Base-by-base conservation (phyloP, 805 yeast species). In the Starmerella ratchasimensis region DNA sequence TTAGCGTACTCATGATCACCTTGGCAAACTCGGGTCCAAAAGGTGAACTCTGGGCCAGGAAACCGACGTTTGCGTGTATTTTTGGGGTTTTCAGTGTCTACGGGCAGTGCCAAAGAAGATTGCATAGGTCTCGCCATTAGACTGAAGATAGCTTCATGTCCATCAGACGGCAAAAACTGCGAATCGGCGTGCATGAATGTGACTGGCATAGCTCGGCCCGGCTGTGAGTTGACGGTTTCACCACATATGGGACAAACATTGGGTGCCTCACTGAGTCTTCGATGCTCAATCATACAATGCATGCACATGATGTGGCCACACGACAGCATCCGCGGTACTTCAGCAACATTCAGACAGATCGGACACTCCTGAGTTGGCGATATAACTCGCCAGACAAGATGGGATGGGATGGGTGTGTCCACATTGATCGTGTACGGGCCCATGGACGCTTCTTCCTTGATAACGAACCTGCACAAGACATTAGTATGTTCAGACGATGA, bases 221-320 rank as follows among this genome's bases (percentile, higher is more conserved):
- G 37, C 2, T 25, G 11, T 10, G 28, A 26, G 3, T 46, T 27
- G 4, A 48, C 43, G 11, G 31, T 15, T 28, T 43, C 44, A 2
- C 46, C 44, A 22, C 54, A 51, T 6, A 52, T 37, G 2, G 55
- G 54, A 35, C 55, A 51, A 15, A 39, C 21, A 14, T 38, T 31
- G 3, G 47, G 44, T 7, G 36, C 30, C 15, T 37, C 44, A 9
- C 50, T 38, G 39, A 37, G 72, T 26, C 71, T 79, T 31, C 82
- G 61, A 50, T 80, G 71, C 31, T 84, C 71, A 38, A 84, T 56
- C 22, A 88, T 58, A 56, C 99, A 90, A 11, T 84, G 72, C 38
- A 72, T 66, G 54, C 99, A 90, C 52, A 90, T 72, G 13, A 84
- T 68, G 54, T 90, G 99, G 4, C 99, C 98, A 61, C 99, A 90